A percentile compares a stretch with the other conserved stretches of the same genome.
phyloP scores from a whole-genome alignment of 768 basidiomycete genomes.

The Boletus subparvulus region DNA sequence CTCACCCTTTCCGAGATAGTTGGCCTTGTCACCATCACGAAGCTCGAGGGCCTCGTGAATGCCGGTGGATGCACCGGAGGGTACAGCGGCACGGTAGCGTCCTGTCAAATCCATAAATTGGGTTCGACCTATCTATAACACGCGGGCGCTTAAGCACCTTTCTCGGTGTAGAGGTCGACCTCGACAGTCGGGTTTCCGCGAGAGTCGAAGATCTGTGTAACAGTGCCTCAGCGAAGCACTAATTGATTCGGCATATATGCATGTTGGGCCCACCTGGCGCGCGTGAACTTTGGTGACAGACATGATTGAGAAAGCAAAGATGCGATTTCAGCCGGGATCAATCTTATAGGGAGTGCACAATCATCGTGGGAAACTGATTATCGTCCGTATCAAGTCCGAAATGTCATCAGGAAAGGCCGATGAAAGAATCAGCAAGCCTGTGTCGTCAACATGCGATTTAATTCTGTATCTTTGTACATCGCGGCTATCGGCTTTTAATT shows the following conservation, averaged over 20 bases:
- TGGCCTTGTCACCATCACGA: constrained; percentile 90
- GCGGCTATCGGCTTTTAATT: constrained; percentile 6
- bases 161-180: constrained; percentile 84
- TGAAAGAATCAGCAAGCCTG: constrained; percentile 12
- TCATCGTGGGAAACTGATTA: constrained; percentile 39
- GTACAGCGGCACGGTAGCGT: constrained; percentile 90
- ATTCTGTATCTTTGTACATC: constrained; percentile 15
- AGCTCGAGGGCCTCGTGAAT: constrained; percentile 98
- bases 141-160: constrained; percentile 53
- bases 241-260: background rate
- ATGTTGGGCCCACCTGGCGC: constrained; percentile 66
- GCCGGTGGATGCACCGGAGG: constrained; percentile 98
- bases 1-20: constrained; percentile 94
- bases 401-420: background rate
- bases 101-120: constrained; percentile 47
- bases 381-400: constrained; percentile 25
- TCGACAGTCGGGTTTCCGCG: constrained; percentile 98
- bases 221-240: constrained; percentile 12
- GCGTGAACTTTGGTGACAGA: constrained; percentile 90
- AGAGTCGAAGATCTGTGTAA: constrained; percentile 96
- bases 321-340: constrained; percentile 5
- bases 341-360: constrained; percentile 23
- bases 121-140: constrained; percentile 8
- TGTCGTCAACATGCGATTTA: constrained; percentile 1
- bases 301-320: constrained; percentile 55